phyloP scores from a whole-genome alignment of 768 basidiomycete genomes.

The Termitomyces sp. region DNA sequence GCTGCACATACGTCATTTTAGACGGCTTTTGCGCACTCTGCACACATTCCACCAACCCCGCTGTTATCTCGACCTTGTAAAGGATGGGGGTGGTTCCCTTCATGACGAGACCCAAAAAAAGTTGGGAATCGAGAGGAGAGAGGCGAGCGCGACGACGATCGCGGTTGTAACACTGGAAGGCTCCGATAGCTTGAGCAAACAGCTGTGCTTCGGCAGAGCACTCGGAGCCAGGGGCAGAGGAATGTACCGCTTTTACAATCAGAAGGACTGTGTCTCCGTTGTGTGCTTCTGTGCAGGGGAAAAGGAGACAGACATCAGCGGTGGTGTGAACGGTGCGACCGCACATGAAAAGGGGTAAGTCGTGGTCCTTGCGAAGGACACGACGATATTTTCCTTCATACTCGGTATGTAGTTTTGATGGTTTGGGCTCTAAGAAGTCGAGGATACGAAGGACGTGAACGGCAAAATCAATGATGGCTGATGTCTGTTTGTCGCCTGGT shows the following conservation, averaged over 20 bases:
- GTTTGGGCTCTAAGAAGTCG: constrained; percentile 6
- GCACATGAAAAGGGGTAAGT: constrained; percentile 17
- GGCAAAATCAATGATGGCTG: constrained; percentile 10
- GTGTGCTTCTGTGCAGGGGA: background rate
- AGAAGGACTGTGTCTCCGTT: constrained; percentile 10
- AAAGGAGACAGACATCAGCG: constrained; percentile 13
- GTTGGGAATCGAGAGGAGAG: constrained; percentile 7
- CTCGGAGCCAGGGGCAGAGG: background rate
- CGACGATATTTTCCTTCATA: constrained; percentile 2
- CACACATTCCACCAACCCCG: constrained; percentile 13
- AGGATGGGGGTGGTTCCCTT: constrained; percentile 12
- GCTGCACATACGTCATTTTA: constrained; percentile 7
- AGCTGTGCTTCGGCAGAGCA: constrained; percentile 11
- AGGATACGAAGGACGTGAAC: constrained; percentile 11
- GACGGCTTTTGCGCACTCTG: constrained; percentile 13
- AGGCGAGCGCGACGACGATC: constrained; percentile 13
- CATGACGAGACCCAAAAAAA: constrained; percentile 13
- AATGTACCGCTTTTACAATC: constrained; percentile 9
- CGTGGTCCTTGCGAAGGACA: constrained; percentile 9
- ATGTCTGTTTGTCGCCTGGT: background rate
- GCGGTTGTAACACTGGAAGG: constrained; percentile 14
- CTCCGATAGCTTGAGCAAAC: constrained; percentile 15
- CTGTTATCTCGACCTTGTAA: constrained; percentile 13
- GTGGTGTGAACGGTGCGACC: constrained; percentile 13
- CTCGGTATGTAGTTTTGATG: constrained; percentile 4